These are phyloP conservation scores for Coemansia asiatica DNA, from an alignment of 192 early-diverging fungal species.

Conservation along the genomic window DNA sequence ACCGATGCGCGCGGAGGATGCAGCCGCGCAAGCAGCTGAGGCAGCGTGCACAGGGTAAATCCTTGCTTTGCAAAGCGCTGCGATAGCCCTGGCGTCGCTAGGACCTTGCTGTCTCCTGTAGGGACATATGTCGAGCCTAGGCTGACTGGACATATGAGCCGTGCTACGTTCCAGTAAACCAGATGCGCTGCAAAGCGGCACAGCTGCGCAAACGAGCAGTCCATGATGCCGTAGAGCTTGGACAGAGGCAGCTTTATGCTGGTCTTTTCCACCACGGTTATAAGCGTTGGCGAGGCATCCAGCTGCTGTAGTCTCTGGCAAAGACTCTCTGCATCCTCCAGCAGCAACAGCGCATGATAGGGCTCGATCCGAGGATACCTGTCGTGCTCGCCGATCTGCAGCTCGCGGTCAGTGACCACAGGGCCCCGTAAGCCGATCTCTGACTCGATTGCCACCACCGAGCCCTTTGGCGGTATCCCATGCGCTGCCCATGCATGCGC, in stretches of 20 bases:
- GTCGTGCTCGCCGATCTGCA: constrained; percentile 51
- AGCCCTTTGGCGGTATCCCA: constrained; percentile 17
- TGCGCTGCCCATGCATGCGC: constrained; percentile 14
- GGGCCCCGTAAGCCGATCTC: constrained; percentile 12
- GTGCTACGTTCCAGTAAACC: constrained; percentile 91
- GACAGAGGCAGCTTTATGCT: constrained; percentile 58
- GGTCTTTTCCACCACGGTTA: constrained; percentile 64
- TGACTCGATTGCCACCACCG: constrained; percentile 25
- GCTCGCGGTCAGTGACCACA: constrained; percentile 58
- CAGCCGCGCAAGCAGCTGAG: constrained; percentile 40
- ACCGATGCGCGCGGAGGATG: constrained; percentile 40
- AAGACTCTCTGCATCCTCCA: constrained; percentile 80
- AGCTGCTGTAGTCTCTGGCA: constrained; percentile 76
- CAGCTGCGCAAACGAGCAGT: constrained; percentile 93
- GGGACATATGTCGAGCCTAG: constrained; percentile 75
- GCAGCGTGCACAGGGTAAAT: constrained; percentile 30
- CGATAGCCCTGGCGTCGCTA: constrained; percentile 10
- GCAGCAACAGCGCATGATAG: constrained; percentile 80
- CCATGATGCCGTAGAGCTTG: constrained; percentile 75
- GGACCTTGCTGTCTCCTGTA: neutral
- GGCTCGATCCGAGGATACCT: constrained; percentile 76
- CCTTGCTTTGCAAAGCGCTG: constrained; percentile 11
- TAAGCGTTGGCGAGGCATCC: constrained; percentile 81
- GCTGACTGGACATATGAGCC: constrained; percentile 81
- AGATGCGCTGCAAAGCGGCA: constrained; percentile 88